Conservation (phyloP, 805 yeast species). For the Candida arabinofermentans region DNA sequence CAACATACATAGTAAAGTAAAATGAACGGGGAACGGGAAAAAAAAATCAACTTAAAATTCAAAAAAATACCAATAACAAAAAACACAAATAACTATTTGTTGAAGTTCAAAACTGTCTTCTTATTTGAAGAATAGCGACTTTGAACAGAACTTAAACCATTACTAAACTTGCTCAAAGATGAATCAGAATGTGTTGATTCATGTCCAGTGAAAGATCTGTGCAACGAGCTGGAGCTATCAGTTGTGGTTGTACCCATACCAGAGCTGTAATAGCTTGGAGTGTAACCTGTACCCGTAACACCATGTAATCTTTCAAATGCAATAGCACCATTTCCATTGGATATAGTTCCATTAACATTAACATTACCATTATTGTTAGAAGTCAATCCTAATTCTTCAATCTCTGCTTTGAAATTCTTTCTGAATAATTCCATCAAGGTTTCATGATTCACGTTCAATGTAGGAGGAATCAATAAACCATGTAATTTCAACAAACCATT, state of each 20-base stretch:
- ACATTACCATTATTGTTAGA: constrained; percentile 12
- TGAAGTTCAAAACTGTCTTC: constrained; percentile 10
- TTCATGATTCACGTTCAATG: constrained; percentile 61
- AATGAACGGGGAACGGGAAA: too few species aligned
- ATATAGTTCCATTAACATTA: constrained; percentile 11
- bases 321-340: neutral
- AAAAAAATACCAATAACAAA: too few species aligned
- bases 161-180: constrained; percentile 12
- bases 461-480: constrained; percentile 54
- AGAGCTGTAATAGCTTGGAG: constrained; percentile 6
- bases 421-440: constrained; percentile 58
- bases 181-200: constrained; percentile 17
- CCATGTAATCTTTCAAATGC: neutral
- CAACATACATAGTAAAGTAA: too few species aligned
- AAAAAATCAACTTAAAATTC: too few species aligned
- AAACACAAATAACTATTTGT: neutral
- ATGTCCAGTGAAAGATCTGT: constrained; percentile 8
- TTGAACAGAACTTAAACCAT: constrained; percentile 8
- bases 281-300: constrained; percentile 1
- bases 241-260: constrained; percentile 3
- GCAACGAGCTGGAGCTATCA: constrained; percentile 3
- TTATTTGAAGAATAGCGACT: constrained; percentile 7
- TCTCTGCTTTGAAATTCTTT: constrained; percentile 66
- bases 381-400: constrained; percentile 38
- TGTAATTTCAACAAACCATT: constrained; percentile 66